A percentile compares a stretch with the other conserved stretches of the same genome.
phyloP scores from a whole-genome alignment of 108 stramenopile species.

The Nitzschia sp. region DNA sequence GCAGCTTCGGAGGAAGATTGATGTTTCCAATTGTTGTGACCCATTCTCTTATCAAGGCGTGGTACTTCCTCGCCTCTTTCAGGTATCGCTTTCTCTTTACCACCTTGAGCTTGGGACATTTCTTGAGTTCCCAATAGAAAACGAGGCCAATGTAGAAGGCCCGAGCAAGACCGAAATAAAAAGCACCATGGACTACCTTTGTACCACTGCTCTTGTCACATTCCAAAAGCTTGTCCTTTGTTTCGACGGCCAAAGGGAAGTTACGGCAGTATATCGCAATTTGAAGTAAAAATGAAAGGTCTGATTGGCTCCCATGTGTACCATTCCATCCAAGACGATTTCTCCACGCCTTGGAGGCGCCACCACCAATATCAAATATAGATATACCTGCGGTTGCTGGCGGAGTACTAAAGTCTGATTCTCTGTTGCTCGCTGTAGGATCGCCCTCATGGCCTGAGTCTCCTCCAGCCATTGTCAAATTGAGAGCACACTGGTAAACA shows the following conservation, averaged over 20 bases:
- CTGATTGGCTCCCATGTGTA: background rate
- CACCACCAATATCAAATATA: constrained; percentile 3
- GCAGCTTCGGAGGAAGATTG: constrained; percentile 1
- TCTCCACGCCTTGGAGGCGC: background rate
- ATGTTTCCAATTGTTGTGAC: background rate
- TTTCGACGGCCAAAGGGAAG: background rate
- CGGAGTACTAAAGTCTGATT: no score
- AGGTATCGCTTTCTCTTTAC: background rate
- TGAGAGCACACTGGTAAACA: background rate
- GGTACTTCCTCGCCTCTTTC: background rate
- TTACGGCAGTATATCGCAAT: constrained; percentile 4
- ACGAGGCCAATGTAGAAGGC: constrained; percentile 5
- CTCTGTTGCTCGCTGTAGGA: background rate
- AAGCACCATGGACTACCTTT: constrained; percentile 1
- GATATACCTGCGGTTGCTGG: background rate
- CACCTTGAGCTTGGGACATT: constrained; percentile 1
- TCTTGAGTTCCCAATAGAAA: background rate
- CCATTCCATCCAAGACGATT: background rate
- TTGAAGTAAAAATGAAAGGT: constrained; percentile 4
- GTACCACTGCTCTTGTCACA: background rate
- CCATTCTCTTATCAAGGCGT: background rate
- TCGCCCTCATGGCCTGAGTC: background rate
- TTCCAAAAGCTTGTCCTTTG: background rate
- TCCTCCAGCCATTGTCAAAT: background rate
- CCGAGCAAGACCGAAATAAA: background rate